Evolutionary conservation across 129 eudicot genomes (phyloP).

Genomic region (Escallonia herrerae): DNA sequence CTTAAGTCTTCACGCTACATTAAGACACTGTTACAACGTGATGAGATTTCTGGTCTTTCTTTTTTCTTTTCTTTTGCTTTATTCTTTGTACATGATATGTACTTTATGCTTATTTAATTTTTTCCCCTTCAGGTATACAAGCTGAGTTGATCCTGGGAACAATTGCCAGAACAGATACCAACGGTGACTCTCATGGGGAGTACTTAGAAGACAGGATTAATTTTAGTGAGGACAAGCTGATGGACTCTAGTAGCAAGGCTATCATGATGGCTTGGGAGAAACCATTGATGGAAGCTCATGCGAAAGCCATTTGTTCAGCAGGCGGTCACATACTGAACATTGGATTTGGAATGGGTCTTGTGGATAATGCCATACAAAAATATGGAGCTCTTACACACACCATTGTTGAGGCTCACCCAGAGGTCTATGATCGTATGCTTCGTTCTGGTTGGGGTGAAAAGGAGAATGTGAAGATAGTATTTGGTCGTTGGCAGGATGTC

Average conservation of each 20-base stretch:
- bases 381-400: slow-evolving; percentile 65
- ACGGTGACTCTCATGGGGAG: slow-evolving; percentile 40
- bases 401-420: slow-evolving; percentile 94
- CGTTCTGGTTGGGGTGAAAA: slow-evolving; percentile 76
- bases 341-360: slow-evolving; percentile 98
- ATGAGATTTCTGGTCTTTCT: slow-evolving; percentile 6
- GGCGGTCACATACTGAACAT: slow-evolving; percentile 81
- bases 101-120: neutral
- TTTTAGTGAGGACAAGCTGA: slow-evolving; percentile 92
- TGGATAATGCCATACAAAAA: slow-evolving; percentile 84
- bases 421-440: slow-evolving; percentile 74
- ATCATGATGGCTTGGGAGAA: slow-evolving; percentile 99
- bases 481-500: slow-evolving; percentile 96
- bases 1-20: neutral
- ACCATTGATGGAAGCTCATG: slow-evolving; percentile 97
- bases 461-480: slow-evolving; percentile 74
- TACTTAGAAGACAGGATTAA: slow-evolving; percentile 87
- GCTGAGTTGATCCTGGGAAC: slow-evolving; percentile 94
- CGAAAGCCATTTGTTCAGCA: slow-evolving; percentile 75
- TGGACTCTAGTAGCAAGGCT: slow-evolving; percentile 91
- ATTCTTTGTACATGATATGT: neutral
- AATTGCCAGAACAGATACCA: slow-evolving; percentile 56
- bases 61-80: neutral
- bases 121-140: slow-evolving; percentile 51
- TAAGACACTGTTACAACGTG: no score